Evolutionary conservation across 805 yeast genomes (phyloP), one percentile per base, ranked within the genome.

Genomic region (Sugiyamaella americana): DNA sequence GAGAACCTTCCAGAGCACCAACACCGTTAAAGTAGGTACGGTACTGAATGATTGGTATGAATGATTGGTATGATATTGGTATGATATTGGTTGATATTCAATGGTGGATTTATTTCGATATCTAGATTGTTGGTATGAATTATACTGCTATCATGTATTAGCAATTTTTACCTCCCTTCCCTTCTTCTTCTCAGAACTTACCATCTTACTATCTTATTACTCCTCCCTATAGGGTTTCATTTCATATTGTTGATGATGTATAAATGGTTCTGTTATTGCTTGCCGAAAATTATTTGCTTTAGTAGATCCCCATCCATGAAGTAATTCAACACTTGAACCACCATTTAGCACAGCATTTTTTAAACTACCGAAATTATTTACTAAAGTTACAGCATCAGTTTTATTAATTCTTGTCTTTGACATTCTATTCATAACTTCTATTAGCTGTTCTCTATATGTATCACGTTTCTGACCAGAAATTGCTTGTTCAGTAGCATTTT

Each of bases 331-430:
- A 2, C 43, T 43, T 5, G 46, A 43, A n/a, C 47, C 51, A 20
- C 46, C 47, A n/a, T 49, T 51, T 10, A 20, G 21, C 11, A 58
- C 35, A 19, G 56, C 61, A 5, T 48, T 40, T 40, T 50, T 47
- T 10, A 56, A 24, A 42, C 52, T 56, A 5, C 69, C 69, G 51
- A 55, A 70, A 29, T 55, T 58, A 6, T 58, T 42, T 2, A 64
- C 49, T 20, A 69, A 51, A 17, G 59, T 59, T 6, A 60, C 48
- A 2, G 63, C 68, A 48, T 69, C 71, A 36, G 62, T 60, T 51
- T 60, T 62, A 55, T 68, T 70, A 26, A 69, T 63, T 4, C 70
- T 62, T 13, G 32, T 8, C 32, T 13, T 8, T 5, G 67, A 63
- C 10, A 68, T 53, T 16, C 60, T 45, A 16, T 68, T 60, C 37